Conservation (phyloP, 1,139 yeast genomes). For the Blastobotrys apis region DNA sequence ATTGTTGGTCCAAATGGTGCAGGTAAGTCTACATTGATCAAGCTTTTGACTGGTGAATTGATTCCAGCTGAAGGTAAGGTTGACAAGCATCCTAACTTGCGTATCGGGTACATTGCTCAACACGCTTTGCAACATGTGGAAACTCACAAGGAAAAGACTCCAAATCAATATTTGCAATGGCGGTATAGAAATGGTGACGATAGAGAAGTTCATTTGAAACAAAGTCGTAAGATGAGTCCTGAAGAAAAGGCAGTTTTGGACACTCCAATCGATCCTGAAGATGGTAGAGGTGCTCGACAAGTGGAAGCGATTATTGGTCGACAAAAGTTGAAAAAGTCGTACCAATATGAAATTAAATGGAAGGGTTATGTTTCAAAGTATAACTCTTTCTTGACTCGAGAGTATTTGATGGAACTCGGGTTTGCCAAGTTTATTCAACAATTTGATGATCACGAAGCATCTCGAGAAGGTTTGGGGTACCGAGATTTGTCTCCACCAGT, state of each 20-base stretch:
- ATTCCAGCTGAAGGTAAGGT: slow-evolving; percentile 84
- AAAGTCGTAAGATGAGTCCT: slow-evolving; percentile 79
- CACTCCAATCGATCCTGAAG: slow-evolving; percentile 72
- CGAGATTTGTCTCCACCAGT: slow-evolving; percentile 88
- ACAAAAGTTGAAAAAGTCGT: slow-evolving; percentile 91
- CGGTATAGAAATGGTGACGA: slow-evolving; percentile 97
- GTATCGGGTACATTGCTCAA: slow-evolving; percentile 98
- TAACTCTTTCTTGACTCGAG: slow-evolving; percentile 91
- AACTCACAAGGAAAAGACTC: slow-evolving; percentile 94
- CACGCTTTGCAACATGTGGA: slow-evolving; percentile 97
- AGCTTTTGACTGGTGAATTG: slow-evolving; percentile 85
- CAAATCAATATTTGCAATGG: slow-evolving; percentile 97
- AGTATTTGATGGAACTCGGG: slow-evolving; percentile 71
- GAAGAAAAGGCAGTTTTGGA: slow-evolving; percentile 79
- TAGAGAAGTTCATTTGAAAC: slow-evolving; percentile 91
- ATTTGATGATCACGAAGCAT: slow-evolving; percentile 97
- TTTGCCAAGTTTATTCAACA: slow-evolving; percentile 84
- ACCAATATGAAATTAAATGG: slow-evolving; percentile 98
- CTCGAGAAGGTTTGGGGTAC: slow-evolving; percentile 97
- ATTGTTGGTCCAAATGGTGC: slow-evolving; percentile 98
- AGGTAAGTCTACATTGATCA: slow-evolving; percentile 94
- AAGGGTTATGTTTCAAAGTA: slow-evolving; percentile 86
- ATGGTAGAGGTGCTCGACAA: slow-evolving; percentile 84
- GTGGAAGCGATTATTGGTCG: slow-evolving; percentile 96
- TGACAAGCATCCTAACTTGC: slow-evolving; percentile 95